Conservation (phyloP, 2,329 filamentous ascomycete species). For the Rutstroemia sp. region DNA sequence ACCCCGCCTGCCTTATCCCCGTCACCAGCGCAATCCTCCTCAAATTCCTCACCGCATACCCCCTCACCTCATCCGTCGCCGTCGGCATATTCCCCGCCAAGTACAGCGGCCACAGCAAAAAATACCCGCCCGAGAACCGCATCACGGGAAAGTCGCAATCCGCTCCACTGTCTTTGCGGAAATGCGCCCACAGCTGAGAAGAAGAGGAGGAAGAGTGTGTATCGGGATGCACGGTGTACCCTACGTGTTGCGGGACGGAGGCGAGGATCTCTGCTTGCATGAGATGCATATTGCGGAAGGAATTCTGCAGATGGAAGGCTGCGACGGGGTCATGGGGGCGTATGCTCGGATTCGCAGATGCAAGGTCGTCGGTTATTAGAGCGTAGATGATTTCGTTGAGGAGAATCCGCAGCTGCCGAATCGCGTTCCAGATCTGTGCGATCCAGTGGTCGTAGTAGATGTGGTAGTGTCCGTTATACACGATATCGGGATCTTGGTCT, state of each 20-base stretch:
- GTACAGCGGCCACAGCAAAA: conserved; percentile 26
- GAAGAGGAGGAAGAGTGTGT: neutral
- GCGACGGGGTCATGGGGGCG: conserved; percentile 9
- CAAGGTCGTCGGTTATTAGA: conserved; percentile 12
- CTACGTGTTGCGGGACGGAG: conserved; percentile 21
- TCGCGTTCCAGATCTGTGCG: conserved; percentile 25
- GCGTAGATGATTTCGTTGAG: conserved; percentile 21
- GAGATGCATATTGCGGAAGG: conserved; percentile 11
- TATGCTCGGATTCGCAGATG: conserved; percentile 8
- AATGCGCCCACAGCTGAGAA: neutral
- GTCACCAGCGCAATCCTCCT: conserved; percentile 16
- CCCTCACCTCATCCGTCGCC: conserved; percentile 8
- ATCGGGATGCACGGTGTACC: neutral
- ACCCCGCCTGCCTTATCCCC: conserved; percentile 21
- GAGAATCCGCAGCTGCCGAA: conserved; percentile 20
- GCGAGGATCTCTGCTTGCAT: conserved; percentile 22
- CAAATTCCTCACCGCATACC: conserved; percentile 20
- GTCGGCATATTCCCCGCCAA: conserved; percentile 19
- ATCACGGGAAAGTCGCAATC: conserved; percentile 1
- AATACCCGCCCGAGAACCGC: conserved; percentile 16
- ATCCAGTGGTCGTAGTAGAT: conserved; percentile 23
- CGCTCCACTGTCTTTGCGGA: neutral
- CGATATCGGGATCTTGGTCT: conserved; percentile 16
- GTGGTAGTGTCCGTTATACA: conserved; percentile 26
- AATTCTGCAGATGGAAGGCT: conserved; percentile 4